Percentiles rank a stretch among this genome's conserved stretches.
phyloP scores from a whole-genome alignment of 371 early-diverging fungal species.

The Nematocida ironsii region DNA sequence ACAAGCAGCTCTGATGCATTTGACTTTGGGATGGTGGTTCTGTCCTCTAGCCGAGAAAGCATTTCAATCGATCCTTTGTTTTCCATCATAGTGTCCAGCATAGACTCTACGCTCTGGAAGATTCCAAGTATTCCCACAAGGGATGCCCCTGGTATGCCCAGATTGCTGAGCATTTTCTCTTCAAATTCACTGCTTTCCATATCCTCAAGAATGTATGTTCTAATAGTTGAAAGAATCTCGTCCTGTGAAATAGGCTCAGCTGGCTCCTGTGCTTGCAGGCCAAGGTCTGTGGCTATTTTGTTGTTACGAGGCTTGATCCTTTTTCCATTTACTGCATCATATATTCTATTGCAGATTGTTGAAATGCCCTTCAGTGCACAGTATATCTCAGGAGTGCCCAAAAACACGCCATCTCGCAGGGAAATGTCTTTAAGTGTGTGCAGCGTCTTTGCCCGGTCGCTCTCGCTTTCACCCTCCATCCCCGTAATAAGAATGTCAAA shows the following conservation, averaged over 20 bases:
- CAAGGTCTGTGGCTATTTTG: slow-evolving; percentile 77
- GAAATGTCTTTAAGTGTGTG: slow-evolving; percentile 27
- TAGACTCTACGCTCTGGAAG: slow-evolving; percentile 65
- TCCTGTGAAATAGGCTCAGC: slow-evolving; percentile 10
- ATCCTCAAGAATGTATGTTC: slow-evolving; percentile 75
- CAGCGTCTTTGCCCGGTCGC: slow-evolving; percentile 14
- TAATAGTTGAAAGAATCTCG: slow-evolving; percentile 74
- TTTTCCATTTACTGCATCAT: slow-evolving; percentile 74
- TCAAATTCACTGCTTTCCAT: slow-evolving; percentile 82
- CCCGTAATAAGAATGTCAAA: slow-evolving; percentile 69
- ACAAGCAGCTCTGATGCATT: slow-evolving; percentile 23
- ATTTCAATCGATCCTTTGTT: slow-evolving; percentile 52
- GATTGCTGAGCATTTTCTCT: slow-evolving; percentile 75
- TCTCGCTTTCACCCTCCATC: slow-evolving; percentile 60
- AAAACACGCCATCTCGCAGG: slow-evolving; percentile 64
- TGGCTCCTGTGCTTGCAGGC: slow-evolving; percentile 71
- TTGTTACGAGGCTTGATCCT: slow-evolving; percentile 74
- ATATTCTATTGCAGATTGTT: slow-evolving; percentile 76
- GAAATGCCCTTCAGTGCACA: slow-evolving; percentile 80
- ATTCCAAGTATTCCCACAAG: slow-evolving; percentile 64
- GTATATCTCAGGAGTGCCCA: slow-evolving; percentile 78
- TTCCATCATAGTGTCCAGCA: slow-evolving; percentile 62
- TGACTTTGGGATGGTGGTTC: not conserved
- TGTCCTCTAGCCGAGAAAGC: slow-evolving; percentile 14
- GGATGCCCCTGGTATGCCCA: slow-evolving; percentile 66